Conservation (phyloP, 1,139 yeast genomes). For the Zygosaccharomyces pseudobailii region DNA sequence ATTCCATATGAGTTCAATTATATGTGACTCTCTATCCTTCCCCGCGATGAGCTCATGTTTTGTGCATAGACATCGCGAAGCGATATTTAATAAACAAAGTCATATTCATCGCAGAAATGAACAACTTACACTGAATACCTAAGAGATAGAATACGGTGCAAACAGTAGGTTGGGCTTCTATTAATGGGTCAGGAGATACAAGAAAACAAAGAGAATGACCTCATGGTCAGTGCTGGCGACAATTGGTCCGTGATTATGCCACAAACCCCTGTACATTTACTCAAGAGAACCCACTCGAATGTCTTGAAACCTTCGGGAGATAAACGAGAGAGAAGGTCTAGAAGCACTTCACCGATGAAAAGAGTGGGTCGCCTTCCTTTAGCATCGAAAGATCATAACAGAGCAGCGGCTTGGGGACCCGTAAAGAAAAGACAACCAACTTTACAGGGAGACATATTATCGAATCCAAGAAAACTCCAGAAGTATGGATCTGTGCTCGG, state of each 20-base stretch:
- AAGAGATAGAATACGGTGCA: not conserved
- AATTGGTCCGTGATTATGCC: constrained; percentile 12
- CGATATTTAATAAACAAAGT: not conserved
- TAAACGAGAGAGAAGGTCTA: constrained; percentile 3
- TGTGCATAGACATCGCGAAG: constrained; percentile 1
- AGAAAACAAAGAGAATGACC: constrained; percentile 23
- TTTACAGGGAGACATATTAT: constrained; percentile 13
- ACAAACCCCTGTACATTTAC: constrained; percentile 24
- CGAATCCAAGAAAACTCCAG: constrained; percentile 30
- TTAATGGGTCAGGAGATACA: constrained; percentile 1
- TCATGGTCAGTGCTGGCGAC: constrained; percentile 7
- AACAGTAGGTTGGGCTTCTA: not conserved
- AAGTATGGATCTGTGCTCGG: constrained; percentile 33
- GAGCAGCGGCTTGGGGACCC: constrained; percentile 9
- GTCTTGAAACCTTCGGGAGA: constrained; percentile 9
- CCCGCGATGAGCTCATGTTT: constrained; percentile 2
- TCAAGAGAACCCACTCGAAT: constrained; percentile 23
- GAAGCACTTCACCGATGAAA: constrained; percentile 13
- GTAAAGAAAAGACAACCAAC: constrained; percentile 10
- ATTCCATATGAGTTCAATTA: not conserved
- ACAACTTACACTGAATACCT: not conserved
- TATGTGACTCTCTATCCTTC: not conserved
- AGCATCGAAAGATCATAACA: constrained; percentile 32
- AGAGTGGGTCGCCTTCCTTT: constrained; percentile 24
- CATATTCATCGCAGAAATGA: not conserved